Conservation (phyloP, 1,284 basidiomycete genomes). For the Golubevia pallescens region DNA sequence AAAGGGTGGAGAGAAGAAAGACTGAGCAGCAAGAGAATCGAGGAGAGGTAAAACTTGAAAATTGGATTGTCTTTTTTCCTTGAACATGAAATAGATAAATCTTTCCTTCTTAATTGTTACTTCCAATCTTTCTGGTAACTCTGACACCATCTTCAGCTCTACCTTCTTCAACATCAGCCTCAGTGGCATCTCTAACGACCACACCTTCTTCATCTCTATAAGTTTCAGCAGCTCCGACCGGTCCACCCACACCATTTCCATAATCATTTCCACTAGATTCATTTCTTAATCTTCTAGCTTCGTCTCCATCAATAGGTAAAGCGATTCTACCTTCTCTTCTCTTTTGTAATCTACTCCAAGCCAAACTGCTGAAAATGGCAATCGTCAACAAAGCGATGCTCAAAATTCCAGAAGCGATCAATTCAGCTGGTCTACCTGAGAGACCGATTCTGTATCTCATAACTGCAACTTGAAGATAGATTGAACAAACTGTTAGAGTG, state of each 20-base stretch:
- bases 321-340: slow-evolving; percentile 38
- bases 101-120: background rate
- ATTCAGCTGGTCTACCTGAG: slow-evolving; percentile 32
- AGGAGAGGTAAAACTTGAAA: too few species aligned
- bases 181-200: background rate
- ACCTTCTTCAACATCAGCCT: background rate
- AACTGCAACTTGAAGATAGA: slow-evolving; percentile 40
- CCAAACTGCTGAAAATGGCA: slow-evolving; percentile 30
- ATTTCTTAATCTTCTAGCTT: slow-evolving; percentile 6
- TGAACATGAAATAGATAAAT: background rate
- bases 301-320: slow-evolving; percentile 27
- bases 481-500: slow-evolving; percentile 38
- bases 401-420: slow-evolving; percentile 38
- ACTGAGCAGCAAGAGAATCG: too few species aligned
- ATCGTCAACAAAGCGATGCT: slow-evolving; percentile 32
- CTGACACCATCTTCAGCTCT: background rate
- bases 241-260: background rate
- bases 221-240: too few species aligned
- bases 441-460: slow-evolving; percentile 35
- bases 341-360: slow-evolving; percentile 37
- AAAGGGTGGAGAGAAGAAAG: too few species aligned
- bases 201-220: background rate
- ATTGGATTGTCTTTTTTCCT: too few species aligned
- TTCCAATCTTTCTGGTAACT: background rate
- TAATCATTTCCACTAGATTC: background rate